Evolutionary conservation across 2,329 filamentous ascomycete species (phyloP), one percentile per base, ranked within the genome.

Genomic region (Fusarium sp.): DNA sequence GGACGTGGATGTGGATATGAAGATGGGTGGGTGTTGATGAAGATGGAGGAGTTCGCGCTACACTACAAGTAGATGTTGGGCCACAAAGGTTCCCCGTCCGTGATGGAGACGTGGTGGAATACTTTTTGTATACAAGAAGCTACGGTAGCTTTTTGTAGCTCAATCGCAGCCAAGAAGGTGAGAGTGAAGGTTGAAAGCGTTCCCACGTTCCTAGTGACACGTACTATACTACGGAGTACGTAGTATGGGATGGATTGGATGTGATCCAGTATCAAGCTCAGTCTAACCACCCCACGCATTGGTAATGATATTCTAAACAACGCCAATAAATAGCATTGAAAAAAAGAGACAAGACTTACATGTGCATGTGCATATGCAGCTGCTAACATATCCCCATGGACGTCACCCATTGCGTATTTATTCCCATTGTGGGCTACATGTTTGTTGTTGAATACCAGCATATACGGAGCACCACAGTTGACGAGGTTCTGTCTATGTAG

Each of bases 31-130:
- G 56, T 62, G 43, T 44, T 36, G 28, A 47, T 45, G 59, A 62
- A 56, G 45, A 48, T 44, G 59, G 49, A 62, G 30, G 50, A 62
- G 59, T 40, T 62, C 38, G 26, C 49, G 23, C 59, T 62, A 62
- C 39, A 36, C 44, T 62, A 30, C 50, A 46, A 57, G 51, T 56
- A 63, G 44, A 63, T 44, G 34, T 26, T 62, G 36, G 28, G 47
- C 48, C 57, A 56, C 56, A 62, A 56, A 63, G 42, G 58, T 63
- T 42, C 50, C 49, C 39, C 34, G 21, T 58, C 36, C 7, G 44
- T 19, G 36, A 63, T 63, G 23, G 38, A 34, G 40, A 53, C 36
- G 30, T 28, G 30, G 24, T 15, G 28, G 36, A 53, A 57, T 64
- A 64, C 58, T 30, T 43, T 38, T 26, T 26, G 32, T 46, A 42